Percentiles rank a stretch among this genome's conserved stretches.
Evolutionary conservation across 2,329 filamentous ascomycete species (phyloP).

Genomic region (Beauveria bassiana): DNA sequence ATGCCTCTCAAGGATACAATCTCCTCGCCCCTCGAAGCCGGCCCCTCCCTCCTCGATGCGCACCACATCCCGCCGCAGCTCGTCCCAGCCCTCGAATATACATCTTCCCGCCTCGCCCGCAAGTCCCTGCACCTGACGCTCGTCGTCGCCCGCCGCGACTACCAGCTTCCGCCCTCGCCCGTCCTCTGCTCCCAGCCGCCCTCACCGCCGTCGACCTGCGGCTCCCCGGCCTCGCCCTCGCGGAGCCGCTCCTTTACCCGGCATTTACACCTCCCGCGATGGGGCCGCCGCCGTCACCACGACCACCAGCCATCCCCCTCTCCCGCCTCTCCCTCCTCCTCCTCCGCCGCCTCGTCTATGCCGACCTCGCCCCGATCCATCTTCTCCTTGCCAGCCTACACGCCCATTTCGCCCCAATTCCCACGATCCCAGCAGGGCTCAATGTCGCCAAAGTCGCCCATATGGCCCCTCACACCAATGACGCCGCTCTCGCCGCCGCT

Average conservation of each 20-base stretch:
- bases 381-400: conserved; percentile 26
- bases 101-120: conserved; percentile 45
- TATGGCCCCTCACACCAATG: conserved; percentile 33
- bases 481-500: conserved; percentile 31
- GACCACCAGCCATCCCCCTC: conserved; percentile 3
- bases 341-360: conserved; percentile 12
- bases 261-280: conserved; percentile 15
- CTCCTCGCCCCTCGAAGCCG: conserved; percentile 56
- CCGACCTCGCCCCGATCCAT: conserved; percentile 16
- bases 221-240: conserved; percentile 22
- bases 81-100: conserved; percentile 49
- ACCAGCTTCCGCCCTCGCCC: conserved; percentile 39
- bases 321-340: background rate
- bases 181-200: conserved; percentile 16
- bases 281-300: background rate
- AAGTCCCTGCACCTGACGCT: conserved; percentile 51
- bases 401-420: conserved; percentile 22
- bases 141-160: conserved; percentile 48
- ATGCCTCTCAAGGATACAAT: conserved; percentile 48
- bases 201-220: conserved; percentile 7
- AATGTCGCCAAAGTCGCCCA: conserved; percentile 31
- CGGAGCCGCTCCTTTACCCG: conserved; percentile 18
- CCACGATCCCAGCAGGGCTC: conserved; percentile 23
- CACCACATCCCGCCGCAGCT: conserved; percentile 50
- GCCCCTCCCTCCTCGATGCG: conserved; percentile 49